Percentiles rank a stretch among this genome's conserved stretches.
These are phyloP conservation scores for Termitomyces sp. DNA, from an alignment of 1,284 basidiomycete genomes.

Conservation along the genomic window DNA sequence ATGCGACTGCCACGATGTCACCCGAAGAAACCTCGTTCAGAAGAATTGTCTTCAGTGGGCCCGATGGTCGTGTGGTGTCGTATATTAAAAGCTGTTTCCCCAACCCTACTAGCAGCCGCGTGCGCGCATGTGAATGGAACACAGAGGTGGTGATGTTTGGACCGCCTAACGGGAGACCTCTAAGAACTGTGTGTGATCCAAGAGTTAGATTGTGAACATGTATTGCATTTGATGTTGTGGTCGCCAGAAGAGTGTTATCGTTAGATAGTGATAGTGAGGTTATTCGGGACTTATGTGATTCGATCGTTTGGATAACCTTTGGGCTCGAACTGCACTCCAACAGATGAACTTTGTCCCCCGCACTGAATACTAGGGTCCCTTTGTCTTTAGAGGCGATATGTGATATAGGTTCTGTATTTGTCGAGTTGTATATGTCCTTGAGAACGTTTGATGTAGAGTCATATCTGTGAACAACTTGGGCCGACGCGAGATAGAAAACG, in stretches of 20 bases:
- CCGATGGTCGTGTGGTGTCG: constrained; percentile 54
- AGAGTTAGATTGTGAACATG: constrained; percentile 56
- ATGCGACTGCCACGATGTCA: constrained; percentile 45
- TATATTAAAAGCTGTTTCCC: constrained; percentile 54
- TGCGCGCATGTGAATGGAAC: constrained; percentile 59
- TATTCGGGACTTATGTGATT: constrained; percentile 53
- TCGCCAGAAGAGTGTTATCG: constrained; percentile 53
- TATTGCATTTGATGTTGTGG: constrained; percentile 45
- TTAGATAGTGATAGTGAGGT: constrained; percentile 53
- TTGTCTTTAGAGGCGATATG: constrained; percentile 45
- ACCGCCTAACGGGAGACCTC: constrained; percentile 39
- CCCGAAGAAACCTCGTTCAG: constrained; percentile 43
- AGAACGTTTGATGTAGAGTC: constrained; percentile 42
- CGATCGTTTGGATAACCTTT: constrained; percentile 51
- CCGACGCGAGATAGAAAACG: constrained; percentile 47
- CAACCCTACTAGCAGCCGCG: constrained; percentile 51
- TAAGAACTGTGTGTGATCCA: constrained; percentile 47
- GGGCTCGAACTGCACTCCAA: constrained; percentile 52
- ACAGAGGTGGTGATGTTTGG: constrained; percentile 40
- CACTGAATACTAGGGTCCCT: constrained; percentile 43
- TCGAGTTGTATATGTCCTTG: constrained; percentile 33
- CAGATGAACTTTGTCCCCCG: constrained; percentile 51
- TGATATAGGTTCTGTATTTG: constrained; percentile 29
- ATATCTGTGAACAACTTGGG: constrained; percentile 45
- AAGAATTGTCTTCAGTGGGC: constrained; percentile 47